Base-by-base conservation (phyloP, 768 basidiomycete genomes). In the Omphalotus guepiniiformis region DNA sequence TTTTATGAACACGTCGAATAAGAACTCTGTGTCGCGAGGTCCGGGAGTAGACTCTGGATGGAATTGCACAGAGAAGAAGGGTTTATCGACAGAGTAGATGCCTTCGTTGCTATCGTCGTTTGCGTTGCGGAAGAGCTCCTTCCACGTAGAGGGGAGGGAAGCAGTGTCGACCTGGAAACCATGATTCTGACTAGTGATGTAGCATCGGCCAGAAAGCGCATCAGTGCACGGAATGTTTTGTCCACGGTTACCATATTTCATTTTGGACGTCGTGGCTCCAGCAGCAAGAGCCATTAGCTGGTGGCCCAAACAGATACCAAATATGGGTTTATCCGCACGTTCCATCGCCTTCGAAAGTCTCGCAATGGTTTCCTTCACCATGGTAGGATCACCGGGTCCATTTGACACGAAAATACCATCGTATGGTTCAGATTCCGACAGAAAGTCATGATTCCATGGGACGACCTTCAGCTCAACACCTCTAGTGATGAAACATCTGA, bases 231-330 rank as follows among this genome's bases (percentile, higher is more conserved):
- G 96, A 61, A 99, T 92, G 67, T 99, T 99, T 64, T 97, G 93
- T 3, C 96, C 96, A 53, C 96, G 91, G 61, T 99, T 99, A 30
- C 96, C 96, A 64, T 98, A 98, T 73, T 97, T 97, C 93, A 99
- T 98, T 70, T 99, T 99, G 29, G 90, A 91, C 4, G 96, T 98
- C 52, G 75, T 79, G 4, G 93, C 95, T 27, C 96, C 96, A 1
- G 90, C 86, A 25, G 96, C 96, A 51, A 97, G 80, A 6, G 94
- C 93, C 58, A 99, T 79, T 27, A 99, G 76, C 70, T 99, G 96
- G 66, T 99, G 95, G 29, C 96, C 96, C 29, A 99, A 82, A 71
- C 96, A 98, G 61, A 99, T 99, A 63, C 96, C 96, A 59, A 98
- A 99, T 57, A 99, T 89, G 26, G 96, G 96, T 39, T 73, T 76